These are phyloP conservation scores for Cladosporium sp. DNA, from an alignment of 2,329 filamentous ascomycete species.

Conservation along the genomic window DNA sequence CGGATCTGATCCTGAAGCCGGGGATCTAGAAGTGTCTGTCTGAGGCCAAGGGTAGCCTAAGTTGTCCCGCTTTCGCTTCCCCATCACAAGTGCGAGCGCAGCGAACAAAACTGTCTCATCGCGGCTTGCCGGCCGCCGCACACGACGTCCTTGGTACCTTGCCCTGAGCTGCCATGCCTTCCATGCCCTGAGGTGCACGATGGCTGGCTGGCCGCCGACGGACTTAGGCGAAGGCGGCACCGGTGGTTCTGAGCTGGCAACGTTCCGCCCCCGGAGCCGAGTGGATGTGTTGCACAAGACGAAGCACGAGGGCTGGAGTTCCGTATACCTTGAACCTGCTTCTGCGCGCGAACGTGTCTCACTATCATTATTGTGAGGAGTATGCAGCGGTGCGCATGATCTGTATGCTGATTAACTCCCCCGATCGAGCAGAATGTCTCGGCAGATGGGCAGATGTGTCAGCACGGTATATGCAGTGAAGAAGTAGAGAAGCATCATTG, in stretches of 20 bases:
- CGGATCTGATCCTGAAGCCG: background rate
- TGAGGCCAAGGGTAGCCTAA: background rate
- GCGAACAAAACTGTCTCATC: too few relatives aligned
- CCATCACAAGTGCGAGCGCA: background rate
- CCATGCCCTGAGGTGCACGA: background rate
- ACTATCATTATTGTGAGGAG: background rate
- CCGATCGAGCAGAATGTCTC: background rate
- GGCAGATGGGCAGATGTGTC: conserved; percentile 3
- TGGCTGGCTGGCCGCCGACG: background rate
- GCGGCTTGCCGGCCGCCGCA: too few relatives aligned
- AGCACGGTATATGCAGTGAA: conserved; percentile 3
- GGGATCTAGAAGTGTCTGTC: background rate
- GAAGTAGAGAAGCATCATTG: background rate
- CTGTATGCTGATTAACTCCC: background rate
- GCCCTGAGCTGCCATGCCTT: background rate
- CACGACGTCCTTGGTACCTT: too few relatives aligned
- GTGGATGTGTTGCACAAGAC: background rate
- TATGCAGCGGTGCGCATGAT: background rate
- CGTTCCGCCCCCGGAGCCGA: background rate
- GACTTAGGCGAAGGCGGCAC: background rate
- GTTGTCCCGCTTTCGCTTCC: conserved; percentile 10
- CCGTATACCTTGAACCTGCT: background rate
- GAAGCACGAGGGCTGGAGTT: background rate
- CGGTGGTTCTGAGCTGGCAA: background rate
- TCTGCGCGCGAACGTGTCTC: background rate